A percentile compares a stretch with the other conserved stretches of the same genome.
Conservation (phyloP, 2,329 filamentous ascomycete genomes). For the Corynespora cassiicola region DNA sequence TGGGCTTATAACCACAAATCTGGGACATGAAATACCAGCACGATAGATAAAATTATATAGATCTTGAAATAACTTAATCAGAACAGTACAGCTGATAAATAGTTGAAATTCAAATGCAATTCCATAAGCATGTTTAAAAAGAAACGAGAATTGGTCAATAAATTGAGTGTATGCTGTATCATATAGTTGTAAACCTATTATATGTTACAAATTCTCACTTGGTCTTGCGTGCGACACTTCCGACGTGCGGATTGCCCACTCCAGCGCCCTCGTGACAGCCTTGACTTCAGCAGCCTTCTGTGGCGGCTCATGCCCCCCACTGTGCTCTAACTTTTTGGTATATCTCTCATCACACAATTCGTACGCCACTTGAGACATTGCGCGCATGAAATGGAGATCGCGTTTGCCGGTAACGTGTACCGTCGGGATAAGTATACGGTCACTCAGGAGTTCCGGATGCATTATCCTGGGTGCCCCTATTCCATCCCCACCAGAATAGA, state of each 20-base stretch:
- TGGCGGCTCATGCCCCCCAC: slow-evolving; percentile 7
- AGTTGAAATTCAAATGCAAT: no score
- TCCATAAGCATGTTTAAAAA: no score
- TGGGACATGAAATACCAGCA: no score
- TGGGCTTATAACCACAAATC: no score
- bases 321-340: slow-evolving; percentile 3
- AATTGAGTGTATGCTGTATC: no score
- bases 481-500: slow-evolving; percentile 4
- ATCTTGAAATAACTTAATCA: no score
- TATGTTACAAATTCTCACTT: slow-evolving; percentile 1
- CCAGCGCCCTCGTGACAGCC: slow-evolving; percentile 5
- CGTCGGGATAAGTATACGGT: slow-evolving; percentile 19
- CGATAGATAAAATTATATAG: no score
- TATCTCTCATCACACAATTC: slow-evolving; percentile 10
- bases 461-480: slow-evolving; percentile 11
- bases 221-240: not conserved
- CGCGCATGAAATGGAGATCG: slow-evolving; percentile 12
- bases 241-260: slow-evolving; percentile 3
- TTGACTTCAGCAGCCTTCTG: slow-evolving; percentile 6
- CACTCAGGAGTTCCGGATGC: slow-evolving; percentile 8
- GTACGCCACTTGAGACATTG: slow-evolving; percentile 8
- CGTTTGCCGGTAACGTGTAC: slow-evolving; percentile 18
- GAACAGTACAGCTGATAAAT: no score
- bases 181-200: no score
- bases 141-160: no score